Conservation (phyloP, 179 eudicot species). For the Gypsophila paniculata region DNA sequence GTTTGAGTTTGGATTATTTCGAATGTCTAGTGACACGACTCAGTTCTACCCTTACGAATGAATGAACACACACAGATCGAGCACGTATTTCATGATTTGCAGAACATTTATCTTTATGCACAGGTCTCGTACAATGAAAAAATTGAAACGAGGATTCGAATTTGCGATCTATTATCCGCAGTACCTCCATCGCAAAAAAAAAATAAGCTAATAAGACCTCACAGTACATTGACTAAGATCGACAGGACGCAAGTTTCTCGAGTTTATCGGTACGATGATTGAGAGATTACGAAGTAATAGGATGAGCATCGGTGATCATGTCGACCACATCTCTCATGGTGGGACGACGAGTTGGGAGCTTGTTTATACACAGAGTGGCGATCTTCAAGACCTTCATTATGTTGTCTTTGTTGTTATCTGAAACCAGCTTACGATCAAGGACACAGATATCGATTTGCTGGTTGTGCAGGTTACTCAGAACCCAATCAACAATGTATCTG, state of each 20-base stretch:
- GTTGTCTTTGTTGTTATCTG: constrained; percentile 34
- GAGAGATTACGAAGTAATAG: constrained; percentile 23
- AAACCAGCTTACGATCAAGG: constrained; percentile 47
- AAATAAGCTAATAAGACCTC: too few species aligned
- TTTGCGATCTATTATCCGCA: too few species aligned
- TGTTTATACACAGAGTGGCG: constrained; percentile 61
- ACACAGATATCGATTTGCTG: constrained; percentile 28
- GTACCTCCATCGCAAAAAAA: too few species aligned
- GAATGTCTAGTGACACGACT: too few species aligned
- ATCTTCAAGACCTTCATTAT: constrained; percentile 68
- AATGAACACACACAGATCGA: too few species aligned
- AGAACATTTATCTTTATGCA: too few species aligned
- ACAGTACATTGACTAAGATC: too few species aligned
- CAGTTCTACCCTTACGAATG: too few species aligned
- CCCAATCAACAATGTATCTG: constrained; percentile 77
- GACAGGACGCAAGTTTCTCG: constrained; percentile 13
- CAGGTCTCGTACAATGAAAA: too few species aligned
- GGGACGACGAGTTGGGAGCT: constrained; percentile 70
- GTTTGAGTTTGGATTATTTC: not conserved
- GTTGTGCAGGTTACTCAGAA: constrained; percentile 39
- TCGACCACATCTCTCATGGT: constrained; percentile 72
- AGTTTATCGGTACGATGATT: constrained; percentile 20
- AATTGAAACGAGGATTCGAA: too few species aligned
- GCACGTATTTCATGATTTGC: too few species aligned
- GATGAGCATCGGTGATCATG: constrained; percentile 71